Evolutionary conservation across 108 stramenopile genomes (phyloP).

Genomic region (Craspedostauros australis): DNA sequence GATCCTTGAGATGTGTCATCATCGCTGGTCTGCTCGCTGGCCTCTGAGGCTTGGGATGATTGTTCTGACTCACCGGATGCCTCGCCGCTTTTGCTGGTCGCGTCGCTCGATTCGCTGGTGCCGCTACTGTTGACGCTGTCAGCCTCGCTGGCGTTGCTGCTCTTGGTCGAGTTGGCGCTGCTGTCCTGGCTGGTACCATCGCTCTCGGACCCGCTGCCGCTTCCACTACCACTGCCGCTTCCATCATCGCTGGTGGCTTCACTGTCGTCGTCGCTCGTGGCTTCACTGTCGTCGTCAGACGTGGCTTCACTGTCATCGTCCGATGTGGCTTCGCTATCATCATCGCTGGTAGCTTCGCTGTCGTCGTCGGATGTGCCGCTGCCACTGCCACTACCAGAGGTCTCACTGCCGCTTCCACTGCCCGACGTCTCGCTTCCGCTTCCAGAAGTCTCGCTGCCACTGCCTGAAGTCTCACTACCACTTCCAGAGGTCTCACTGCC

Average conservation of each 20-base stretch:
- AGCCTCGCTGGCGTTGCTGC: background rate
- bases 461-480: too few species aligned
- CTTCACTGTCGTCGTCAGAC: background rate
- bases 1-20: too few species aligned
- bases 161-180: background rate
- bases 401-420: conserved; percentile 3
- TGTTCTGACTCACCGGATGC: conserved; percentile 1
- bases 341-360: background rate
- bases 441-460: too few species aligned
- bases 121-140: background rate
- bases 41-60: too few species aligned
- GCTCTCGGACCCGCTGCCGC: background rate
- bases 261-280: background rate
- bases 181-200: background rate
- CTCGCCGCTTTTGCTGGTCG: conserved; percentile 5
- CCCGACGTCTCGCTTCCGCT: conserved; percentile 6
- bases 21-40: too few species aligned
- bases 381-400: conserved; percentile 1
- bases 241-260: conserved; percentile 1
- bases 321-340: background rate
- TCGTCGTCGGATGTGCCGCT: background rate
- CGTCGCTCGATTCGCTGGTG: background rate
- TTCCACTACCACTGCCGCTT: background rate
- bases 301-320: conserved; percentile 1
- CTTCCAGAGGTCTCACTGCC: too few species aligned